Evolutionary conservation across 257 asterid species (phyloP), one percentile per base, ranked within the genome.

Genomic region (Capsicum pubescens): DNA sequence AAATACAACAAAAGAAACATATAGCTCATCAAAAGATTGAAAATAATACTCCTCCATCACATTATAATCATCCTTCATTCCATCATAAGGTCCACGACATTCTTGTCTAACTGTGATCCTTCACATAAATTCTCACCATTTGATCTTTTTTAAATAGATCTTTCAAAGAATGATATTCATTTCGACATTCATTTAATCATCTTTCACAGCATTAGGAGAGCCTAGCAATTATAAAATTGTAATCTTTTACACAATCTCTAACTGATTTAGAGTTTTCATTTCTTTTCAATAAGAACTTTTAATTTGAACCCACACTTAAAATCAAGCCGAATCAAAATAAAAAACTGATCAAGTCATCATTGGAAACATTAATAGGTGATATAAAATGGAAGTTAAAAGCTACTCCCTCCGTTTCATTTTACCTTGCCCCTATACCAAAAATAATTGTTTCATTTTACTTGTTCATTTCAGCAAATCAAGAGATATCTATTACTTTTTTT

Each of bases 1-100:
- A 76, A 64, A 60, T 83, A 84, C 14, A 50, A 46, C 87, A 78
- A 50, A 69, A 32, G 60, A 84, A 86, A 88, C 21, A 82, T 60
- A 55, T 21, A 77, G 42, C 81, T 59, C 64, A 54, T 54, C 64
- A 54, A 77, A 77, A 54, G 48, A 50, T 77, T 77, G 64, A 77
- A 52, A 26, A 14, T 77, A 14, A 48, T 77, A 54, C 64, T 77
- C 42, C 61, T 7, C 44, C 46, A 77, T 69, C 82, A 54, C 16
- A 77, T 14, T 26, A 8, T 52, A 76, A 76, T 48, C 80, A 74
- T 26, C 64, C 50, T 54, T 32, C 82, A 14, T 77, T 26, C 50
- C 15, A 77, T 54, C 26, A 8, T 52, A 77, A 77, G 26, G 64
- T 52, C 13, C 19, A 32, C 48, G 54, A 77, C 50, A 39, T 54